phyloP scores from a whole-genome alignment of 140 eudicot genomes.

The Senecio squalidus region DNA sequence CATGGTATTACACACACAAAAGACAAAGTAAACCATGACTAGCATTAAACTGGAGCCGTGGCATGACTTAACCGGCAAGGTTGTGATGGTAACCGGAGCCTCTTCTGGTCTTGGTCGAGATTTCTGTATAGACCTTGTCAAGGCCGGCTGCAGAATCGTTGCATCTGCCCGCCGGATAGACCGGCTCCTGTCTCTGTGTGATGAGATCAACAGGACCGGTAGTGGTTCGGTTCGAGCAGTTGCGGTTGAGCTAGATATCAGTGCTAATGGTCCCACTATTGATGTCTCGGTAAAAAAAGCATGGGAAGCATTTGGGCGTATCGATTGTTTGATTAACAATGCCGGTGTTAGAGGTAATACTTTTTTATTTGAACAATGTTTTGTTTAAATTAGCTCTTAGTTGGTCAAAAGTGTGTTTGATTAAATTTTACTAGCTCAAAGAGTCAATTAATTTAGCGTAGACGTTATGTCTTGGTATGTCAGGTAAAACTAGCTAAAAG shows the following conservation, averaged over 20 bases:
- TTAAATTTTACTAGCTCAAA: no score
- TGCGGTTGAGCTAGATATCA: constrained; percentile 61
- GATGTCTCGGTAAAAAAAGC: constrained; percentile 44
- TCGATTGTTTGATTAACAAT: constrained; percentile 54
- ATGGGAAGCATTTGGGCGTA: constrained; percentile 53
- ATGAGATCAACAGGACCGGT: constrained; percentile 25
- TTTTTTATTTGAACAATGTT: no score
- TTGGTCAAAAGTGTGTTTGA: no score
- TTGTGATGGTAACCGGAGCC: constrained; percentile 79
- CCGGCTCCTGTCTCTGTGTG: constrained; percentile 13
- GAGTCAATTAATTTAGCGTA: no score
- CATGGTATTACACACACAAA: no score
- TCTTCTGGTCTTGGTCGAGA: constrained; percentile 57
- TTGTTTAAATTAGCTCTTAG: no score
- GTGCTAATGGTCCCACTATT: constrained; percentile 29
- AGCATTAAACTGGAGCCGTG: constrained; percentile 34
- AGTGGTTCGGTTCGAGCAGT: constrained; percentile 33
- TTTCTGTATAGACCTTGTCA: constrained; percentile 49
- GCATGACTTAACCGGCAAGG: constrained; percentile 29
- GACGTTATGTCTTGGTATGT: no score
- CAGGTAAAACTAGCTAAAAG: no score
- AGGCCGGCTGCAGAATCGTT: constrained; percentile 41
- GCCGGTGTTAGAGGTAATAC: constrained; percentile 24
- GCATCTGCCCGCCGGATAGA: constrained; percentile 63
- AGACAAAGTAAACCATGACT: neutral